Evolutionary conservation across 2,329 filamentous ascomycete genomes (phyloP).

Genomic region (Penicillium frequentans): DNA sequence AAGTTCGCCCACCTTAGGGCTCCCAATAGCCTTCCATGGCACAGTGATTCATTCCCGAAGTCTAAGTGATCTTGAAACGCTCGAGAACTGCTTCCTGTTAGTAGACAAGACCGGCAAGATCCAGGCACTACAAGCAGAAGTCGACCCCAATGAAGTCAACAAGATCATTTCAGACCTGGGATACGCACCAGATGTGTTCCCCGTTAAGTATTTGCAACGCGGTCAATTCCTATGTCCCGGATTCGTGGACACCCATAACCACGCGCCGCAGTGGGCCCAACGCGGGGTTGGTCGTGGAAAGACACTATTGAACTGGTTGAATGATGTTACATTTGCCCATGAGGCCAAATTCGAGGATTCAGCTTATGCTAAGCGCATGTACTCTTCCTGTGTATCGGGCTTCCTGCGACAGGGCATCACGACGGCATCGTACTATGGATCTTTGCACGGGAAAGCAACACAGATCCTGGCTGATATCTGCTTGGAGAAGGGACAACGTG

Average conservation of each 20-base stretch:
- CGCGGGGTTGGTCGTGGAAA: conserved; percentile 45
- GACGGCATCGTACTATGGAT: conserved; percentile 39
- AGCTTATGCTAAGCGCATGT: conserved; percentile 54
- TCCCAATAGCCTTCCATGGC: conserved; percentile 36
- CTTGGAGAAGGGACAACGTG: conserved; percentile 33
- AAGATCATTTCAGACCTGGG: conserved; percentile 24
- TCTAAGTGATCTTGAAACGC: conserved; percentile 28
- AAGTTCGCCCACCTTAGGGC: conserved; percentile 12
- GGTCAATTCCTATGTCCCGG: conserved; percentile 35
- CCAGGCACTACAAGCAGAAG: conserved; percentile 24
- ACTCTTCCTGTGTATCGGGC: conserved; percentile 55
- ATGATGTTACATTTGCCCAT: conserved; percentile 63
- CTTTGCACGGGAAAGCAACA: conserved; percentile 30
- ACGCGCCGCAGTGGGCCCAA: conserved; percentile 60
- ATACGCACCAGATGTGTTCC: conserved; percentile 26
- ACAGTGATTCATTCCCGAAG: conserved; percentile 33
- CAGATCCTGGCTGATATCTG: conserved; percentile 36
- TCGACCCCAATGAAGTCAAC: conserved; percentile 21
- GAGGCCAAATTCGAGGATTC: conserved; percentile 61
- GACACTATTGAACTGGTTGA: conserved; percentile 60
- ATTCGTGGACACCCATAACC: conserved; percentile 66
- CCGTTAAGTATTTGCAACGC: conserved; percentile 27
- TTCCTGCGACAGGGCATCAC: conserved; percentile 56
- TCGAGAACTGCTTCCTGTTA: conserved; percentile 33
- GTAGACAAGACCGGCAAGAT: conserved; percentile 32